These are phyloP conservation scores for Pleurotus eryngii DNA, from an alignment of 768 basidiomycete genomes.

Conservation along the genomic window DNA sequence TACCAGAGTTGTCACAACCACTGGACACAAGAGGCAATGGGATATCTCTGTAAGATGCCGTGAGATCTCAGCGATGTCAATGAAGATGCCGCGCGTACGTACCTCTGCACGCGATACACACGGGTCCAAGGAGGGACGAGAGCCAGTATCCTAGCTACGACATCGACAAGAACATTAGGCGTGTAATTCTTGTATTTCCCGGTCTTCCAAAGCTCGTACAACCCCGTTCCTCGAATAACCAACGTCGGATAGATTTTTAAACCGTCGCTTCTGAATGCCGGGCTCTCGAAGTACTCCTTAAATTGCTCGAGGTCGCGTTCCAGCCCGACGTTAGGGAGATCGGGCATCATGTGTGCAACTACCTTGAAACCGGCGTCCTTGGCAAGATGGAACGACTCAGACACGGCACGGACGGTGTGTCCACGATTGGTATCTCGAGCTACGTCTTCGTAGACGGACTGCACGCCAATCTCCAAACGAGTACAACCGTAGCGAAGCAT, in stretches of 20 bases:
- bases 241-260: constrained; percentile 98
- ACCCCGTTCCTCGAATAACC: constrained; percentile 93
- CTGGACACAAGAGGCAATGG: constrained; percentile 95
- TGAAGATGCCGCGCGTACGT: constrained; percentile 13
- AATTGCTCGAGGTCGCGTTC: constrained; percentile 98
- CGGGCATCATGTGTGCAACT: constrained; percentile 99
- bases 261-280: constrained; percentile 94
- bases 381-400: constrained; percentile 94
- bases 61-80: constrained; percentile 5
- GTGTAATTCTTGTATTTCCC: constrained; percentile 99
- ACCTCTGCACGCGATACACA: constrained; percentile 97
- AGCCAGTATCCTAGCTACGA: constrained; percentile 93
- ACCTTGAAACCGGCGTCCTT: constrained; percentile 99
- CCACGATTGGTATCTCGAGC: constrained; percentile 98
- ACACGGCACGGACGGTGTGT: constrained; percentile 95
- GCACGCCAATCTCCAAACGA: constrained; percentile 96
- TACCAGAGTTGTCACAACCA: constrained; percentile 97
- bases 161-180: constrained; percentile 96
- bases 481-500: constrained; percentile 99
- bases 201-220: constrained; percentile 95
- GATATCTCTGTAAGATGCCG: constrained; percentile 66
- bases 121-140: constrained; percentile 98
- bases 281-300: constrained; percentile 99
- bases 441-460: constrained; percentile 99
- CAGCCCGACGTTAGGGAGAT: constrained; percentile 94